These are phyloP conservation scores for Xylona heveae DNA, from an alignment of 495 filamentous ascomycete species.

Conservation along the genomic window DNA sequence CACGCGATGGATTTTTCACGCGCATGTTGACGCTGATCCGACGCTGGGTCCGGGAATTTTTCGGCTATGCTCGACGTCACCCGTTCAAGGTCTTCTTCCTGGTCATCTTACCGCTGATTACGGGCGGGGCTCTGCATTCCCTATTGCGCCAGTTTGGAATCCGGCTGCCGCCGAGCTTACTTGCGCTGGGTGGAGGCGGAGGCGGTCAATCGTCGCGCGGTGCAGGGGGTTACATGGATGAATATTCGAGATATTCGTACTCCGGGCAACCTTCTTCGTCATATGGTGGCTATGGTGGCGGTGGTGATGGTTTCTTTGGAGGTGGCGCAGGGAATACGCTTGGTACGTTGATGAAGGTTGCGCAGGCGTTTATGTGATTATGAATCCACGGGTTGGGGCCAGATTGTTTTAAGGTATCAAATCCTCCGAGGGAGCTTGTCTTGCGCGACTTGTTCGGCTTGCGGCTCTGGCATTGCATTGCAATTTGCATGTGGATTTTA, in stretches of 20 bases:
- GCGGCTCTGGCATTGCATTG: no score
- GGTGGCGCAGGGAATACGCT: constrained; percentile 2
- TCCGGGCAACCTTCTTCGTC: no score
- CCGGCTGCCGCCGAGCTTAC: constrained; percentile 37
- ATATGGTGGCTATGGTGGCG: no score
- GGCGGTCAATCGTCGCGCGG: no score
- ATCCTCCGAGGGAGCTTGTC: no score
- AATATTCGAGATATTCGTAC: background rate
- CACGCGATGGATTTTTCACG: constrained; percentile 53
- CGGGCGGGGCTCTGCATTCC: constrained; percentile 53
- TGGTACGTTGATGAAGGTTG: constrained; percentile 3
- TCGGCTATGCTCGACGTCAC: constrained; percentile 52
- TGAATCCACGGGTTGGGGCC: no score
- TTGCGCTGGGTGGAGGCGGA: constrained; percentile 1
- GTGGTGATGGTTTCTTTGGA: background rate
- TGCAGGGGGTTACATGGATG: no score
- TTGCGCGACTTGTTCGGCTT: no score
- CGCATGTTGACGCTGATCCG: constrained; percentile 48
- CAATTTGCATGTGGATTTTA: no score
- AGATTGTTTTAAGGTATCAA: no score
- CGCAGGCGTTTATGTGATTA: constrained; percentile 2
- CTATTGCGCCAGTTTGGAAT: constrained; percentile 57
- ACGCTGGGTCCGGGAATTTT: constrained; percentile 50
- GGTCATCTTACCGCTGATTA: constrained; percentile 65
- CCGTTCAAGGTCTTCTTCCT: constrained; percentile 71